These are phyloP conservation scores for Backusella westeae DNA, from an alignment of 192 early-diverging fungal genomes.

Conservation along the genomic window DNA sequence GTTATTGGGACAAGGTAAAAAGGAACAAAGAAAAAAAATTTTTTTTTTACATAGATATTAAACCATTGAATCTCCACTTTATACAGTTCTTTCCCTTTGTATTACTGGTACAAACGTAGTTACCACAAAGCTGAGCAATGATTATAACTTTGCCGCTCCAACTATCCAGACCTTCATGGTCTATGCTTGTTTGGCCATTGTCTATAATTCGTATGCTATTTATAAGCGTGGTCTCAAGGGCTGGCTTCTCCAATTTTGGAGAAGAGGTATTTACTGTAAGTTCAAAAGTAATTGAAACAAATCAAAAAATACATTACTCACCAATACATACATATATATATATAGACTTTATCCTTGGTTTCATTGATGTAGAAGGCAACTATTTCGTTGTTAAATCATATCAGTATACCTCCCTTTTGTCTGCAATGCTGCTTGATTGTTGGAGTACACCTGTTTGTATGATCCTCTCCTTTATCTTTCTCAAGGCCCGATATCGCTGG, in stretches of 20 bases:
- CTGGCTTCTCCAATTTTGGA: slow-evolving; percentile 42
- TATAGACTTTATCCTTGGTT: slow-evolving; percentile 55
- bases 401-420: slow-evolving; percentile 70
- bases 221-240: slow-evolving; percentile 48
- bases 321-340: background rate
- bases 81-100: slow-evolving; percentile 61
- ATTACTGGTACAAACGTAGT: slow-evolving; percentile 71
- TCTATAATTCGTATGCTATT: slow-evolving; percentile 47
- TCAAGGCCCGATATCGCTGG: slow-evolving; percentile 60
- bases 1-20: slow-evolving; percentile 33
- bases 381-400: slow-evolving; percentile 79
- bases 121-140: slow-evolving; percentile 53
- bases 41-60: background rate
- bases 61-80: background rate
- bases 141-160: slow-evolving; percentile 54
- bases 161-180: slow-evolving; percentile 73
- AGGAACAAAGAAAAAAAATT: background rate
- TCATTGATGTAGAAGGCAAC: slow-evolving; percentile 80
- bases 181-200: slow-evolving; percentile 62
- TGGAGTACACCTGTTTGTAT: slow-evolving; percentile 75
- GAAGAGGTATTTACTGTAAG: slow-evolving; percentile 47
- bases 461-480: slow-evolving; percentile 59
- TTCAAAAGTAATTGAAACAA: background rate
- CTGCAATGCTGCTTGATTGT: slow-evolving; percentile 77
- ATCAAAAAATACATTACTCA: background rate